Percentiles rank a stretch among this genome's conserved stretches.
Conservation (phyloP, 2,329 filamentous ascomycete species). For the Fusarium sp. region DNA sequence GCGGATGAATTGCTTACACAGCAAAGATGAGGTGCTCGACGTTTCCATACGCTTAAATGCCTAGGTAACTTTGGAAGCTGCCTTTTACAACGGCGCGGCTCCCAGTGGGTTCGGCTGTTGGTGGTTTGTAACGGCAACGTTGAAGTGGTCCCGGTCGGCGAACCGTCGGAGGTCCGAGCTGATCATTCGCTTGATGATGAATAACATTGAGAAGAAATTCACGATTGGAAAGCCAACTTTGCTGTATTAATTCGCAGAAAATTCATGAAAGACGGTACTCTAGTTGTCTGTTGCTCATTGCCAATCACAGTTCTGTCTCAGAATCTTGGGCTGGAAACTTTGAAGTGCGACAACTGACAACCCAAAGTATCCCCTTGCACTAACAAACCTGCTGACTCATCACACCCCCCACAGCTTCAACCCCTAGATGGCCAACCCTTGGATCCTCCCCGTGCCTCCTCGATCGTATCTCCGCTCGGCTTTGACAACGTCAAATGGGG, state of each 20-base stretch:
- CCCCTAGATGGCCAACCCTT: neutral
- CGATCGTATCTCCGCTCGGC: conserved; percentile 49
- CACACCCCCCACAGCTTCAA: conserved; percentile 1
- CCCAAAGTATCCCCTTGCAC: neutral
- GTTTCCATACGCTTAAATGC: neutral
- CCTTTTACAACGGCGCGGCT: neutral
- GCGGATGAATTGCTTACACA: neutral
- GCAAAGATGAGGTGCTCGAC: neutral
- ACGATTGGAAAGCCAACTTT: neutral
- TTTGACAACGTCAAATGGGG: conserved; percentile 23
- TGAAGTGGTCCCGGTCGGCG: neutral
- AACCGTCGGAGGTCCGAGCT: conserved; percentile 18
- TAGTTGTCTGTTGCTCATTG: neutral
- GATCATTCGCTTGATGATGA: neutral
- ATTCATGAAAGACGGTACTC: neutral
- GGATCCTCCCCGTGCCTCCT: neutral
- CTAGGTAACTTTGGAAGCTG: neutral
- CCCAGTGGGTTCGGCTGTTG: neutral
- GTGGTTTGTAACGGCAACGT: conserved; percentile 4
- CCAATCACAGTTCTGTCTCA: neutral
- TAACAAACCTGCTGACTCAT: neutral
- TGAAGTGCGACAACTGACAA: neutral
- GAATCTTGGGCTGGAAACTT: neutral
- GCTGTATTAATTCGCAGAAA: neutral
- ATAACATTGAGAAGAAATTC: neutral